Base-by-base conservation (phyloP, 1,139 yeast genomes). In the Candida sp. region DNA sequence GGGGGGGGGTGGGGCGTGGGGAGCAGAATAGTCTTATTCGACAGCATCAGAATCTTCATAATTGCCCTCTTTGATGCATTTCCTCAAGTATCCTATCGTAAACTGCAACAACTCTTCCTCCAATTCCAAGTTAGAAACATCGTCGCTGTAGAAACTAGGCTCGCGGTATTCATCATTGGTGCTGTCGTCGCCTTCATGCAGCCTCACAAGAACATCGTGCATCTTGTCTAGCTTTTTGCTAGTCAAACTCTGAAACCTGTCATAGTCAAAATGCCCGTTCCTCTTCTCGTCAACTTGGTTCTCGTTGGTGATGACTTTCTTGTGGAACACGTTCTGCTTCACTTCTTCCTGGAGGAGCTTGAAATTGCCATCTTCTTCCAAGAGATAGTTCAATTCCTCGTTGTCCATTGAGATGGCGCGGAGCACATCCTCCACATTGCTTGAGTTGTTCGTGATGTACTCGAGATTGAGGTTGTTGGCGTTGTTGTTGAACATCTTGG, bases 361-460 rank as follows among this genome's bases (percentile, higher is more conserved):
- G 54, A 63, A 75, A 6, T 68, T 67, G 42, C 66, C 63, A 49
- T 77, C 79, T 51, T 75, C 78, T 26, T 68, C 70, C 27, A 75
- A 47, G 22, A 77, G 56, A 42, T 60, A 59, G 31, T 62, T 54
- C 17, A 77, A 73, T 54, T 77, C 81, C 44, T 72, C 77, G 50
- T 72, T 71, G 54, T 77, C 81, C 56, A 75, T 80, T 52, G 70
- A 75, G 47, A 72, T 44, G 9, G 25, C 38, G 7, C 12, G 38
- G n/a, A 34, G 42, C 12, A 44, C 8, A 37, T 44, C 42, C 5
- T 34, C 25, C 11, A 7, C 31, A 9, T 35, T 44, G 17, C 73
- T 61, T 5, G 78, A 65, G 58, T 77, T 77, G 57, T 77, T 77
- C 48, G 81, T 76, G 53, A 75, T 68, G 54, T 72, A 71, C 43